Percentiles rank a stretch among this genome's conserved stretches.
phyloP scores from a whole-genome alignment of 768 basidiomycete genomes.

The Hericium coralloides region DNA sequence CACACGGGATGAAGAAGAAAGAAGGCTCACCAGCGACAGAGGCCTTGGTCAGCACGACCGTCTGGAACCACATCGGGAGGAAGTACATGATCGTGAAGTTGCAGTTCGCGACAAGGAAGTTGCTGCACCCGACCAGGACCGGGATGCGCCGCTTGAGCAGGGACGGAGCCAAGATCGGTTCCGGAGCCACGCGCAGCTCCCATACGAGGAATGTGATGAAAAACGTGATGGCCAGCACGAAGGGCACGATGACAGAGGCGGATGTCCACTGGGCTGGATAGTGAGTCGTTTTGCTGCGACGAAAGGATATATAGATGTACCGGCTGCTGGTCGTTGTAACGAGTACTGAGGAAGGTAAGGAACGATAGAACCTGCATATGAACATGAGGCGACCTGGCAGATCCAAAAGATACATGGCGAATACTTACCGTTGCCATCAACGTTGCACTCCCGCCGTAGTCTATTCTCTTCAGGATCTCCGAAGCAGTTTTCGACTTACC shows the following conservation, averaged over 20 bases:
- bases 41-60: conserved; percentile 59
- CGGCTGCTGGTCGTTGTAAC: conserved; percentile 57
- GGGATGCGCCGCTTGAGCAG: conserved; percentile 61
- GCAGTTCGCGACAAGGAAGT: conserved; percentile 67
- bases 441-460: conserved; percentile 65
- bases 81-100: conserved; percentile 75
- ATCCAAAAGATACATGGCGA: not conserved
- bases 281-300: not conserved
- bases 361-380: conserved; percentile 35
- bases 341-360: conserved; percentile 58
- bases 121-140: conserved; percentile 60
- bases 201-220: conserved; percentile 47
- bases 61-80: conserved; percentile 81
- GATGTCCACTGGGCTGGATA: conserved; percentile 1
- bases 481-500: conserved; percentile 56
- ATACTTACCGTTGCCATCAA: conserved; percentile 49
- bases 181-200: conserved; percentile 54
- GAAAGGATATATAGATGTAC: conserved; percentile 26
- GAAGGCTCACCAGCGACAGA: conserved; percentile 47
- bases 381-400: conserved; percentile 26
- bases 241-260: conserved; percentile 42
- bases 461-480: conserved; percentile 65
- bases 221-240: conserved; percentile 35
- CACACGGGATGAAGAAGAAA: not conserved
- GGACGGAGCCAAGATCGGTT: conserved; percentile 64